Percentiles rank a stretch among this genome's conserved stretches.
phyloP scores from a whole-genome alignment of 2,329 filamentous ascomycete species.

The Alternaria panax region DNA sequence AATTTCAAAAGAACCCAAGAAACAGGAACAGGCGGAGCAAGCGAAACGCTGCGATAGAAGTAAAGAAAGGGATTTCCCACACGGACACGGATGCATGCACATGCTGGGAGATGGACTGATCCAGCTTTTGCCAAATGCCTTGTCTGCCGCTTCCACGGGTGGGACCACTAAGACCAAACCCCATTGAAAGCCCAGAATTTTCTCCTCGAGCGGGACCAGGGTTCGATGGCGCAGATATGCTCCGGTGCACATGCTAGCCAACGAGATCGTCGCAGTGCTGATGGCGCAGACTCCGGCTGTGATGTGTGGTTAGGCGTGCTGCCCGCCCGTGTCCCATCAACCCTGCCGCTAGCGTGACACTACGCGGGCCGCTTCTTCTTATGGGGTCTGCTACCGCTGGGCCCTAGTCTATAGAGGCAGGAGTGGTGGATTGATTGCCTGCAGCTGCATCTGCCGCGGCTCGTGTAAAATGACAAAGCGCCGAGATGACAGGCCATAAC shows the following conservation, averaged over 20 bases:
- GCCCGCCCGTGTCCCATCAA: background rate
- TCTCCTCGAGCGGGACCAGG: background rate
- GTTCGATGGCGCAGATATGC: background rate
- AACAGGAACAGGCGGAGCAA: background rate
- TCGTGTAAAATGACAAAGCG: background rate
- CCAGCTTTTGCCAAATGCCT: conserved; percentile 1
- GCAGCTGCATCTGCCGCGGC: conserved; percentile 3
- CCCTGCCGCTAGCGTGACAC: conserved; percentile 3
- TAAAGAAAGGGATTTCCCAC: conserved; percentile 5
- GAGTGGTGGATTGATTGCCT: conserved; percentile 2
- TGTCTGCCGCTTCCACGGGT: conserved; percentile 5
- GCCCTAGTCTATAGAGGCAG: conserved; percentile 1
- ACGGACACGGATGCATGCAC: background rate
- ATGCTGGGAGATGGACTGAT: conserved; percentile 6
- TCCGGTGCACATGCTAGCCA: conserved; percentile 1
- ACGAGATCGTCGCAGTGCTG: background rate
- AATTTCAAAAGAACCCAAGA: background rate
- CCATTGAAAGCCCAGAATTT: background rate
- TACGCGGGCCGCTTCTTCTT: conserved; percentile 13
- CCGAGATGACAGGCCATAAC: background rate
- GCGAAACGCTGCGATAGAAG: conserved; percentile 9
- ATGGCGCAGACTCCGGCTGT: background rate
- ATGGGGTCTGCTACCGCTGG: conserved; percentile 1
- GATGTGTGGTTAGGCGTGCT: conserved; percentile 3
- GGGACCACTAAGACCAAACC: conserved; percentile 1